These are phyloP conservation scores for Didymosphaeria variabile DNA, from an alignment of 2,329 filamentous ascomycete genomes.

Conservation along the genomic window DNA sequence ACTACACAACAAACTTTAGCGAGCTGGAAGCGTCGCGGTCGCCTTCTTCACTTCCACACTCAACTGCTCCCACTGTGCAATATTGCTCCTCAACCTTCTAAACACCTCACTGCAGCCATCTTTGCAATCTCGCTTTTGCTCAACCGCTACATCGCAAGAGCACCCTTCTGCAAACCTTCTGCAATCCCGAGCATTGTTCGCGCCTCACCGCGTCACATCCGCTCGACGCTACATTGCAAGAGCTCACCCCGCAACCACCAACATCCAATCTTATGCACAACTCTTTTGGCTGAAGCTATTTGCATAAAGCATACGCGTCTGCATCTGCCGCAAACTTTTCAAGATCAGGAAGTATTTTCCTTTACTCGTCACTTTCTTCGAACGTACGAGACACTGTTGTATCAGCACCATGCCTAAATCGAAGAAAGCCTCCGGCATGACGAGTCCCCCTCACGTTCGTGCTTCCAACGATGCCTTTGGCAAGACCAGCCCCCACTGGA, in stretches of 20 bases:
- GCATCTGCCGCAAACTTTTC: background rate
- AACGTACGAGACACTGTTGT: background rate
- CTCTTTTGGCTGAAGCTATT: too few species aligned
- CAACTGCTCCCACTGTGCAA: background rate
- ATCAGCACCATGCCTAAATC: background rate
- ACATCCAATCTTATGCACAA: too few species aligned
- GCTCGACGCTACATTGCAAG: background rate
- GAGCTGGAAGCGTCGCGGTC: background rate
- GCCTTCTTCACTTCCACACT: background rate
- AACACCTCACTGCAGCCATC: background rate
- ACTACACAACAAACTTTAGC: constrained; percentile 4
- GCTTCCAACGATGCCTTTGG: constrained; percentile 28
- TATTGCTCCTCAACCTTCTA: background rate
- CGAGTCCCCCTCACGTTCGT: constrained; percentile 14
- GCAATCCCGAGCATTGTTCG: background rate
- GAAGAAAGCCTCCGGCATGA: constrained; percentile 26
- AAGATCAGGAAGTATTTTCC: background rate
- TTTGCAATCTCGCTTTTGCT: background rate
- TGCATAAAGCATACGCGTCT: background rate
- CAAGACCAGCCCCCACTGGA: constrained; percentile 25
- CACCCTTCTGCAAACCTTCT: background rate
- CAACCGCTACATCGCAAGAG: background rate
- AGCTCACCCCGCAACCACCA: background rate
- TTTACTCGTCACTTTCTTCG: background rate
- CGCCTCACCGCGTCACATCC: background rate